A percentile compares a stretch with the other conserved stretches of the same genome.
Conservation (phyloP, 306 rosid genomes). For the Lagenaria siceraria region DNA sequence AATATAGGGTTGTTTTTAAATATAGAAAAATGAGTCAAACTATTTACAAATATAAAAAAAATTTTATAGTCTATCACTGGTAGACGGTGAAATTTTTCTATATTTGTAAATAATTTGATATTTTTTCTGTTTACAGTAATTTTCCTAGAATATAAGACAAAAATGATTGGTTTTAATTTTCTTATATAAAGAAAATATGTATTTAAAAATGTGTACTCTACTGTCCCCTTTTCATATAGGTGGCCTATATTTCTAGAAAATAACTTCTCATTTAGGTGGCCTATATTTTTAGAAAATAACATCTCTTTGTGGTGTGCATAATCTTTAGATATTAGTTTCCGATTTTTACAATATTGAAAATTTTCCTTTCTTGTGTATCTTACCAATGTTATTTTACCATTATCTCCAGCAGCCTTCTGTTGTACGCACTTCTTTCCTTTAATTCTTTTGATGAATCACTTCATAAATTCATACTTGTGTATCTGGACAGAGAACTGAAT, state of each 20-base stretch:
- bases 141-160: not conserved
- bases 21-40: too few species aligned
- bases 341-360: not conserved
- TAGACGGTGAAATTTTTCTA: too few species aligned
- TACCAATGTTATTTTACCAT: not conserved
- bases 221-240: not conserved
- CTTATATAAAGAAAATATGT: not conserved
- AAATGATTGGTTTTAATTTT: not conserved
- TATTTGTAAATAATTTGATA: too few species aligned
- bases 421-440: not conserved
- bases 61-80: too few species aligned
- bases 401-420: not conserved
- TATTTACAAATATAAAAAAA: too few species aligned
- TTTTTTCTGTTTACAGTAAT: too few species aligned
- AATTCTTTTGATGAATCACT: not conserved
- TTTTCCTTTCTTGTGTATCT: not conserved
- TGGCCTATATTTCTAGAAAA: not conserved
- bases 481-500: conserved; percentile 74
- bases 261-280: not conserved
- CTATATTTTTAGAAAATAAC: not conserved
- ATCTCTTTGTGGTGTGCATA: not conserved
- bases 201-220: not conserved
- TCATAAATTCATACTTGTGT: conserved; percentile 10
- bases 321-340: conserved; percentile 2
- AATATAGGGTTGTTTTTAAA: not conserved